Evolutionary conservation across 441 rosid species (phyloP), one percentile per base, ranked within the genome.

Genomic region (Erysimum cheiri): DNA sequence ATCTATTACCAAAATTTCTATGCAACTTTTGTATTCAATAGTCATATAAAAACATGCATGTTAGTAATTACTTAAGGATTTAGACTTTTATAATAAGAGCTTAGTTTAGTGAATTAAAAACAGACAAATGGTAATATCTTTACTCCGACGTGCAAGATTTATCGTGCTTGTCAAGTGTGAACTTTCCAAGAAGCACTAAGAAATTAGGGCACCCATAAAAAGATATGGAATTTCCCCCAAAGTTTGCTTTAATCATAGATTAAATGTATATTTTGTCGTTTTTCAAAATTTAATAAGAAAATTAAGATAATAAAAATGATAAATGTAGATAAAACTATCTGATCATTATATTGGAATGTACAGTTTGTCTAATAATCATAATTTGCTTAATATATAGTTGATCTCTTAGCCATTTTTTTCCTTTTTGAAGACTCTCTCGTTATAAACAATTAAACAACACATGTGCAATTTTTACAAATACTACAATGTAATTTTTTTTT

Each of bases 221-320:
- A 74, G 73, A 74, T 74, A 50, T 75, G 33, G 62, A 70, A 41
- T 17, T 60, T 31, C 63, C 52, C 79, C 55, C 71, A 59, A 64
- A 49, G 58, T 43, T 49, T 64, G 43, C 52, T 53, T 70, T 76
- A 59, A 64, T 70, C 75, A 26, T 70, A 70, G 79, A 76, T 76
- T 64, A 76, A 76, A 76, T 76, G 79, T 76, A 58, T 70, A 70
- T 50, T 76, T 76, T 76, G 75, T 76, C 79, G 72, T 70, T 24
- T 60, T 64, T 32, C 53, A 55, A 54, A 13, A 7, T 49, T 39
- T 28, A 60, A 54, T 67, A 64, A 17, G 5, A 14, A 28, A 28
- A 19, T 3, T 5, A 5, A 26, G 11, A 8, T n/a, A 8, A 52
- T 26, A 26, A 26, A 26, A 26, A 26, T 26, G 28, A 15, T 49